Conservation (phyloP, 2,329 filamentous ascomycete species). For the Ascosphaera pollenicola region DNA sequence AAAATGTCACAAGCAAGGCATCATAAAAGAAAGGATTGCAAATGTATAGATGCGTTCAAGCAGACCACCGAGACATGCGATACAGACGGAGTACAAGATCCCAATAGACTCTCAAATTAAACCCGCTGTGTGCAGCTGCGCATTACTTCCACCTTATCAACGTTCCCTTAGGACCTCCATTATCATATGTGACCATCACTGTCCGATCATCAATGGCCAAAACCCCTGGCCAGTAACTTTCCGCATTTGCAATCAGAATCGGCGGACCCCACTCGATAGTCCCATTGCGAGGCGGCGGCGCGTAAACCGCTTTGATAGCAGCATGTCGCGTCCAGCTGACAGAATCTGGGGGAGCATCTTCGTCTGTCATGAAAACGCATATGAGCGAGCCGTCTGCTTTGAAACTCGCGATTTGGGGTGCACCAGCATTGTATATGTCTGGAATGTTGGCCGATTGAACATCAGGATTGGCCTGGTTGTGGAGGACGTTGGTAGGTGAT, state of each 20-base stretch:
- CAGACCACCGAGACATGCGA: too few relatives aligned
- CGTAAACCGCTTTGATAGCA: constrained; percentile 21
- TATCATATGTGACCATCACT: constrained; percentile 12
- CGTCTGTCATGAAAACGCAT: constrained; percentile 27
- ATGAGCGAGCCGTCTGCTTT: constrained; percentile 19
- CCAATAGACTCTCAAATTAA: too few relatives aligned
- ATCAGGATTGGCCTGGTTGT: too few relatives aligned
- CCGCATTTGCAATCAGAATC: constrained; percentile 10
- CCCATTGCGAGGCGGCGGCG: constrained; percentile 13
- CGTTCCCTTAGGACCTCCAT: constrained; percentile 10
- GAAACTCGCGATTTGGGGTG: constrained; percentile 24
- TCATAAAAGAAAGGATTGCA: too few relatives aligned
- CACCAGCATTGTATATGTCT: constrained; percentile 20
- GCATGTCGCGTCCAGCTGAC: constrained; percentile 20
- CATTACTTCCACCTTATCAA: constrained; percentile 10
- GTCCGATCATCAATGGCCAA: constrained; percentile 11
- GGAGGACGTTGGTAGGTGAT: too few relatives aligned
- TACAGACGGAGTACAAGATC: too few relatives aligned
- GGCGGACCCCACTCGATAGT: constrained; percentile 15
- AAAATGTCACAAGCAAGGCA: too few relatives aligned
- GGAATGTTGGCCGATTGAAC: too few relatives aligned
- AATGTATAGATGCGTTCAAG: too few relatives aligned
- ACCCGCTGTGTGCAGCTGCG: too few relatives aligned
- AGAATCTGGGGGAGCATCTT: constrained; percentile 16
- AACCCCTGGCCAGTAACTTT: constrained; percentile 20